Conservation (phyloP, 805 yeast species). For the Candida silvicultrix region DNA sequence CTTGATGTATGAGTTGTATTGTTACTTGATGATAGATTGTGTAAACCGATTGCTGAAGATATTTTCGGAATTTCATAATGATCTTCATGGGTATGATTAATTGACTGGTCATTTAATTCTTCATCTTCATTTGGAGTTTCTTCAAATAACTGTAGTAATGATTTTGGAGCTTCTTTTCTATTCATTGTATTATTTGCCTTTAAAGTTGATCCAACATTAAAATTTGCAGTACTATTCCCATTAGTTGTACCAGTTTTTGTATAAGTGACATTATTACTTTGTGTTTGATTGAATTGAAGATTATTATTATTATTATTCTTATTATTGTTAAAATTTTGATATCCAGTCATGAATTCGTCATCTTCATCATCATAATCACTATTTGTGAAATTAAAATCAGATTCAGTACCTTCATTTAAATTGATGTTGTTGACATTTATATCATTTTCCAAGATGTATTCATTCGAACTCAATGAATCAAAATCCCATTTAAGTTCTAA, state of each 20-base stretch:
- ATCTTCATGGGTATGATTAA: not conserved
- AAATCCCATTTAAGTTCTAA: slow-evolving; percentile 80
- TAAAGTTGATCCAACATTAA: slow-evolving; percentile 18
- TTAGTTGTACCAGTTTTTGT: not conserved
- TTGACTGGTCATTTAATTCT: slow-evolving; percentile 8
- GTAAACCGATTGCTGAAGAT: slow-evolving; percentile 15
- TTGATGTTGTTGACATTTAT: slow-evolving; percentile 37
- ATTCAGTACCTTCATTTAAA: slow-evolving; percentile 15
- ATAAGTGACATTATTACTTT: not conserved
- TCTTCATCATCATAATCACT: slow-evolving; percentile 23
- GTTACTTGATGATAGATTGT: slow-evolving; percentile 6
- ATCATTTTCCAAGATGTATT: slow-evolving; percentile 68
- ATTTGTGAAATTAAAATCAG: slow-evolving; percentile 18
- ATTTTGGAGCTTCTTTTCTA: slow-evolving; percentile 59
- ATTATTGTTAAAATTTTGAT: slow-evolving; percentile 14
- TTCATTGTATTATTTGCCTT: slow-evolving; percentile 22
- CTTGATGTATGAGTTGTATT: slow-evolving; percentile 18
- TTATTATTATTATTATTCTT: slow-evolving; percentile 15
- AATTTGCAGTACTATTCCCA: slow-evolving; percentile 8
- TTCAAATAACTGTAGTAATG: slow-evolving; percentile 65
- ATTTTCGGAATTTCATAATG: slow-evolving; percentile 16
- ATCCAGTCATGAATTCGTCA: slow-evolving; percentile 23
- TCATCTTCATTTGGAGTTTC: slow-evolving; percentile 32
- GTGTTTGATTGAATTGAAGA: not conserved
- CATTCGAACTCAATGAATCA: slow-evolving; percentile 70